Evolutionary conservation across 2,329 filamentous ascomycete species (phyloP), one percentile per base, ranked within the genome.

Genomic region (Fonsecaea nubica): DNA sequence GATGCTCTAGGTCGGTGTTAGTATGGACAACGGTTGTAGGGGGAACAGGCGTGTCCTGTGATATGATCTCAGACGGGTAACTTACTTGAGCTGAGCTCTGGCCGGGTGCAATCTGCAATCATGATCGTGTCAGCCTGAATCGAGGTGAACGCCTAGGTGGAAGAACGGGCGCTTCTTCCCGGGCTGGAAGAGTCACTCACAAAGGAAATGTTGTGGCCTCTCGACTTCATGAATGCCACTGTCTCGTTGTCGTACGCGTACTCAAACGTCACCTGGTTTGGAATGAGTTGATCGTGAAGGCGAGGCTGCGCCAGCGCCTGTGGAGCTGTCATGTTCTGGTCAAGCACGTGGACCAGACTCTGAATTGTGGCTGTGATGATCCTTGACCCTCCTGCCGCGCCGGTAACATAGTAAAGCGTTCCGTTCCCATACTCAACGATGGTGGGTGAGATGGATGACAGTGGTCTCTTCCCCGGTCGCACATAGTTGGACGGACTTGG

Each of bases 331-430:
- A 89, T 81, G 13, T 82, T 81, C 68, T 87, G 84, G 73, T 94
- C 90, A 2, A 96, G 80, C 5, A 92, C 83, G 74, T 92, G 86
- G 79, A 91, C 89, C 4, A 93, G 80, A 45, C 89, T 88, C 75
- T 92, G 91, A 7, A 92, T 84, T 0, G 90, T 93, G 2, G 90
- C 81, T 0, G 92, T 94, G 75, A 93, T 92, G 80, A 97, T 97
- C 33, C 91, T 86, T 21, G 88, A 91, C 2, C 92, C 93, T 36
- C 93, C 93, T 0, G 92, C 92, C 0, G 92, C 89, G 48, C 92
- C 92, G 7, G 91, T 85, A 62, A 87, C 81, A 64, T 91, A 86
- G 75, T 89, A 90, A 1, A 96, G 83, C 0, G 81, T 84, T 18
- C 87, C 85, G 72, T 90, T 88, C 4, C 85, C 80, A 33, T 85